Evolutionary conservation across 2,329 filamentous ascomycete species (phyloP), one percentile per base, ranked within the genome.

Genomic region (Phaeosphaeria sp.): DNA sequence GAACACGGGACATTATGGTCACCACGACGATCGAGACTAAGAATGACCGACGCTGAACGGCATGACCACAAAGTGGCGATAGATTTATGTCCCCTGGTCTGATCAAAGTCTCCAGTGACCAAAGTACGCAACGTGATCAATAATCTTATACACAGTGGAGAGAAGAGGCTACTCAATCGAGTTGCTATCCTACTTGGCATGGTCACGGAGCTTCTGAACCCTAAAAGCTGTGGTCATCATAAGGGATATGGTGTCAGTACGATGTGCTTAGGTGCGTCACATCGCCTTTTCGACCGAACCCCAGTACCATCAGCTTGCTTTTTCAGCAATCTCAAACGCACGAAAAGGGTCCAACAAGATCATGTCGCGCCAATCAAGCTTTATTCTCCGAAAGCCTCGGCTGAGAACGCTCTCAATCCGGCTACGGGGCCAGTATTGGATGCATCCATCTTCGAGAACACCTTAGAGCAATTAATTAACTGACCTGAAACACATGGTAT

Each of bases 1-100:
- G 61, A 25, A 44, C 54, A n/a, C 48, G 56, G 11, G 62, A 67
- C 27, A 64, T 67, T 9, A 49, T 25, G 4, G 58, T 66, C 20
- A 63, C 55, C 27, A 61, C 60, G 2, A 58, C 57, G 11, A 45
- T 57, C 18, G 57, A 55, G 39, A 57, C 56, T 15, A 62, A 47
- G 21, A 52, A 59, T 22, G 49, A 61, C 6, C 44, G 25, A 9
- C 52, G 52, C 18, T 61, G 44, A 57, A 43, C 8, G 3, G 39
- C 25, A 18, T 13, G 30, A 13, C 11, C 11, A 13, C 11, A 36
- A 13, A 36, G 30, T 3, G 11, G 30, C 30, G 30, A 36, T 36
- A 13, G 30, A 7, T 3, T 36, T 7, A 7, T 13, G 11, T 7
- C 30, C 11, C 5, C 30, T 36, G 8, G 15, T 36, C 30, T 13